Evolutionary conservation across 2,329 filamentous ascomycete species (phyloP), one percentile per base, ranked within the genome.

Genomic region (Fusarium palustre): DNA sequence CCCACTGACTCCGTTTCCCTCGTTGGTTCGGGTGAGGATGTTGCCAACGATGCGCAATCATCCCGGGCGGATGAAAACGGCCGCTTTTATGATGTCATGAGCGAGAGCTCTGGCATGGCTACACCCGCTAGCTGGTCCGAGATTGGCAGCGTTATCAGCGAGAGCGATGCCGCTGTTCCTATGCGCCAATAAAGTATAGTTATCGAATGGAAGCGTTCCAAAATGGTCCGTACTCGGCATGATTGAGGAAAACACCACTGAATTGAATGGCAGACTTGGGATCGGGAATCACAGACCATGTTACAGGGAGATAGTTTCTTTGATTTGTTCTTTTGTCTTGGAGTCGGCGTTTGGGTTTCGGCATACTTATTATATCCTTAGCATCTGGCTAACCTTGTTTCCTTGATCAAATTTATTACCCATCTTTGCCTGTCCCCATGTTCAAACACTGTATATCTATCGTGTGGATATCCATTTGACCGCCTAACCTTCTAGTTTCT

Each of bases 101-200:
- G 87, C 71, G 85, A 88, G 68, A 87, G 85, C 70, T 86, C 86
- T 33, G 87, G 86, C 31, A 84, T 89, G 72, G 77, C 82, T 56
- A 91, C 88, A 1, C 88, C 88, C 0, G 83, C 84, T 2, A 89
- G 86, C 76, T 91, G 88, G 88, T 88, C 86, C 9, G 88, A 91
- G 74, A 84, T 91, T 16, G 88, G 87, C 62, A 90, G 88, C 66
- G 84, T 88, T 15, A 79, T 89, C 28, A 90, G 87, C 74, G 86
- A 88, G 75, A 85, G 78, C 69, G 85, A 88, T 49, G 76, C 74
- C 12, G 75, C 72, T 9, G 55, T 73, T 7, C 77, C 76, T 13
- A 71, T 74, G n/a, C 80, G 76, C 36, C 76, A 79, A 56, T 77
- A 73, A 69, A 48, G 18, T 30, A 12, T 47, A 30, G 31, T 15